Evolutionary conservation across 176 grass and related monocot genomes (phyloP), one percentile per base, ranked within the genome.

Genomic region (Oryza glumipatula): DNA sequence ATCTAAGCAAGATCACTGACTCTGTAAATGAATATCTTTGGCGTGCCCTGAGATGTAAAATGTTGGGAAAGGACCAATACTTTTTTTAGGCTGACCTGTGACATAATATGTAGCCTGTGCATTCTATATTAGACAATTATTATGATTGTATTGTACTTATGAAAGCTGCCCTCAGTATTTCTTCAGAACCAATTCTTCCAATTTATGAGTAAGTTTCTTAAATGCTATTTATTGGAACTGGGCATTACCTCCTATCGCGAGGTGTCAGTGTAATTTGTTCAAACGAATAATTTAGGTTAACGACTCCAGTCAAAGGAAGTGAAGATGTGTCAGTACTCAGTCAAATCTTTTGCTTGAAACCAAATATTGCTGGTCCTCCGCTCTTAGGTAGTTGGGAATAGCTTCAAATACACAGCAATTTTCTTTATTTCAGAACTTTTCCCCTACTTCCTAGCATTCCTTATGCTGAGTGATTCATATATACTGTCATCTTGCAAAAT

Each of bases 281-380:
- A 11, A 67, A 84, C 74, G 6, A 69, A 76, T 68, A 22, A 0
- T 49, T 11, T 14, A 52, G 49, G 21, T 33, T 52, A 74, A 9
- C 26, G 64, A 1, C 4, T 82, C 7, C 15, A 74, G 68, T 83
- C 61, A 83, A 86, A 82, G 68, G 23, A 64, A 26, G n/a, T 33
- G 73, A 78, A 58, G 69, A 30, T 11, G 11, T 86, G 74, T 0
- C 4, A 32, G 30, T 32, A 32, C 30, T 32, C 30, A 47, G 58
- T 74, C 80, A 83, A 79, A 86, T 74, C 88, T 86, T 78, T 79
- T 63, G 63, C 80, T 90, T 87, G 80, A 87, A 86, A 87, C 61
- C 38, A 79, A 86, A 83, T 79, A 65, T 58, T 86, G 26, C 60
- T 76, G 38, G 69, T 68, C 85, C 69, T 85, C 39, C 76, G 58